A percentile compares a stretch with the other conserved stretches of the same genome.
These are phyloP conservation scores for Parasitella parasitica DNA, from an alignment of 371 early-diverging fungal genomes.

Conservation along the genomic window DNA sequence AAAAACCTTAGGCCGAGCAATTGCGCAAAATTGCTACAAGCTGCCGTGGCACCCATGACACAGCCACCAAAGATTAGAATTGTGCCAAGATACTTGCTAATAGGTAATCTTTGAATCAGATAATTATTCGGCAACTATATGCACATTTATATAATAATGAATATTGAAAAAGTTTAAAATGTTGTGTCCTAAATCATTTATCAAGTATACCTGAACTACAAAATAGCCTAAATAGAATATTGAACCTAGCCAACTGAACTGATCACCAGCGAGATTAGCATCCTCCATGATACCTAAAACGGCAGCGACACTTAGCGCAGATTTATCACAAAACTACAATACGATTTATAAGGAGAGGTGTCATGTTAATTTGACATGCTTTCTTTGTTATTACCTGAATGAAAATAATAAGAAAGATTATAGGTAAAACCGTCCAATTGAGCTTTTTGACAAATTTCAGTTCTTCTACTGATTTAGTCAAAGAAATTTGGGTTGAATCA, in stretches of 20 bases:
- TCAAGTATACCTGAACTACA: slow-evolving; percentile 31
- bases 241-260: slow-evolving; percentile 35
- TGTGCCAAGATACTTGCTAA: slow-evolving; percentile 30
- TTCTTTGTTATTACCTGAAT: slow-evolving; percentile 20
- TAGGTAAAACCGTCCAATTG: slow-evolving; percentile 26
- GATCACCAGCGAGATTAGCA: slow-evolving; percentile 13
- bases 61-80: slow-evolving; percentile 35
- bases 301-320: slow-evolving; percentile 34
- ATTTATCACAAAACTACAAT: slow-evolving; percentile 43
- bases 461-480: slow-evolving; percentile 23
- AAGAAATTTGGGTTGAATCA: not conserved
- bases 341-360: too few relatives aligned
- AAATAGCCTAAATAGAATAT: slow-evolving; percentile 41
- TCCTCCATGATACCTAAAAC: slow-evolving; percentile 37
- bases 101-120: slow-evolving; percentile 32
- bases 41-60: slow-evolving; percentile 23
- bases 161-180: too few relatives aligned
- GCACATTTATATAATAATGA: not conserved
- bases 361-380: not conserved
- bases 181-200: not conserved
- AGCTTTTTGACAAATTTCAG: slow-evolving; percentile 25
- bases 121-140: slow-evolving; percentile 34
- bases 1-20: slow-evolving; percentile 27
- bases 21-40: slow-evolving; percentile 27
- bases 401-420: slow-evolving; percentile 25